Base-by-base conservation (phyloP, 75 land plant species). In the Sequoia sempervirens region DNA sequence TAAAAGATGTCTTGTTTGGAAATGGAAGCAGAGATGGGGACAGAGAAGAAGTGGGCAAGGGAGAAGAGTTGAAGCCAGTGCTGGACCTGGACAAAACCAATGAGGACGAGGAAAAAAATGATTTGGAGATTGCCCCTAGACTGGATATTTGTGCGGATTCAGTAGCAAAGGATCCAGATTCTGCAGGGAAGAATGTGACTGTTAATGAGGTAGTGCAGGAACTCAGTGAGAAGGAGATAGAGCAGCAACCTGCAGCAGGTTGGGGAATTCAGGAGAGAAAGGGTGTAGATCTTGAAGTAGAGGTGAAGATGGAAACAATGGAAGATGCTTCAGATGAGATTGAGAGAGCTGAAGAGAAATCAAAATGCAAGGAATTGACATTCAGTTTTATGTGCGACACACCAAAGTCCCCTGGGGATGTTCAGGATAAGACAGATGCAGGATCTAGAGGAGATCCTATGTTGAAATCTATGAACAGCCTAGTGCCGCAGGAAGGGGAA, bases 201-300 rank as follows among this genome's bases (percentile, higher is more conserved):
- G 53, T 30, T 18, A 28, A 56, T 78, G 56, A 54, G 23, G 34
- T n/a, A n/a, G 80, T 5, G 80, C 56, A 38, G 41, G 78, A 38
- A 17, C 12, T 38, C 10, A 46, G 43, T 17, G 79, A 41, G 9
- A 41, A 83, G 72, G 50, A 43, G 38, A 52, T 1, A 54, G 86
- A 87, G 18, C 83, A 80, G 47, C 74, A 61, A 38, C 37, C 61
- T 15, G 14, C 46, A 54, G 81, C 58, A 37, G 84, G 76, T 5
- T 72, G 20, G 82, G 83, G 64, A 43, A n/a, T 47, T 12, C 34
- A 83, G 78, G 85, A 87, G 45, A 80, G 66, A 18, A 85, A 76
- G 56, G 87, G 81, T 23, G 85, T 84, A 41, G 83, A 89, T 82
- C 87, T 85, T 76, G 86, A 87, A 79, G 56, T 80, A 18, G 82